These are phyloP conservation scores for Drechslerella dactyloides DNA, from an alignment of 2,329 filamentous ascomycete species.

Conservation along the genomic window DNA sequence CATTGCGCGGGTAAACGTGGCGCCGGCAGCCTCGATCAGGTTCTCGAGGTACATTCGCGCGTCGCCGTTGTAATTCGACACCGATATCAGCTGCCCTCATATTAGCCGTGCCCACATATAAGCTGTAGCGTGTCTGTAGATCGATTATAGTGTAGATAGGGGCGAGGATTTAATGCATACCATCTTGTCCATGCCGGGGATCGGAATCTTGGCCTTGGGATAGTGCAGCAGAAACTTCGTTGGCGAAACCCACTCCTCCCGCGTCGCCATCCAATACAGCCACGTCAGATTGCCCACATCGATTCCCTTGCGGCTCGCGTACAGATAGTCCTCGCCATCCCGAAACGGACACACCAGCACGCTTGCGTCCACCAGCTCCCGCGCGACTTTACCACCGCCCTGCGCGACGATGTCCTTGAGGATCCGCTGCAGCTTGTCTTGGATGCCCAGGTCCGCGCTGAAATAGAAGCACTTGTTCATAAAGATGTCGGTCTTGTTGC, in stretches of 20 bases:
- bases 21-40: slow-evolving; percentile 80
- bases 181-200: slow-evolving; percentile 74
- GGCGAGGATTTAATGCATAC: slow-evolving; percentile 19
- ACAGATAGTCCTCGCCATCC: slow-evolving; percentile 77
- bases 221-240: slow-evolving; percentile 85
- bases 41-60: slow-evolving; percentile 93
- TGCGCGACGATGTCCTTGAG: slow-evolving; percentile 73
- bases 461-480: slow-evolving; percentile 78
- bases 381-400: slow-evolving; percentile 73
- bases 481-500: slow-evolving; percentile 74
- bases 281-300: slow-evolving; percentile 91
- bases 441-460: slow-evolving; percentile 74
- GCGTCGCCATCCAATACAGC: slow-evolving; percentile 89
- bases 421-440: slow-evolving; percentile 69
- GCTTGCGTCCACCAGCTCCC: slow-evolving; percentile 72
- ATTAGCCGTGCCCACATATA: neutral
- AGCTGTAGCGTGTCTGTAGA: neutral
- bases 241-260: slow-evolving; percentile 87
- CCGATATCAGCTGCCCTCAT: slow-evolving; percentile 71
- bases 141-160: slow-evolving; percentile 7
- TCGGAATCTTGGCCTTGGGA: slow-evolving; percentile 75
- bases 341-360: slow-evolving; percentile 88
- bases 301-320: slow-evolving; percentile 76
- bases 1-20: slow-evolving; percentile 91
- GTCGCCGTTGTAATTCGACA: slow-evolving; percentile 97